Conservation (phyloP, 768 basidiomycete species). For the Daedalea quercina region DNA sequence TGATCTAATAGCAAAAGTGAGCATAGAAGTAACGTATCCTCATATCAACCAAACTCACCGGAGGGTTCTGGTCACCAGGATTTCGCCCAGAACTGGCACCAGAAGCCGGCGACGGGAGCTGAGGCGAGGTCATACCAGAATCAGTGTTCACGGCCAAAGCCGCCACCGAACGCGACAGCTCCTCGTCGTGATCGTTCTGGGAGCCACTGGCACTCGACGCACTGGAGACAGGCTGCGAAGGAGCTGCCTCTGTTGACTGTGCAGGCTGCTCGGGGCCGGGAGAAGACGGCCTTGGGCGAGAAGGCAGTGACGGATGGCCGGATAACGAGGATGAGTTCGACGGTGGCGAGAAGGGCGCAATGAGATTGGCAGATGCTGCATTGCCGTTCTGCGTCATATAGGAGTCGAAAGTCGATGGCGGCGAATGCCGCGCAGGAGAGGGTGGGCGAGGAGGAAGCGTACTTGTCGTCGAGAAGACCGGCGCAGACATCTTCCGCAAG, state of each 20-base stretch:
- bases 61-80: constrained; percentile 86
- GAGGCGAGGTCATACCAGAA: constrained; percentile 57
- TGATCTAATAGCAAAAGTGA: constrained; percentile 50
- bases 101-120: constrained; percentile 71
- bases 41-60: constrained; percentile 39
- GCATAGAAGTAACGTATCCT: not conserved
- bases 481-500: constrained; percentile 21
- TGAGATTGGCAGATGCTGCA: constrained; percentile 11
- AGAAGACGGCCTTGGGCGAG: constrained; percentile 23
- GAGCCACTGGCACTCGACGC: constrained; percentile 38
- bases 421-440: constrained; percentile 16
- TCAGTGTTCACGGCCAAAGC: constrained; percentile 49
- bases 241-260: constrained; percentile 2
- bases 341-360: constrained; percentile 24
- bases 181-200: constrained; percentile 27
- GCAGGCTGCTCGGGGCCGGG: constrained; percentile 15
- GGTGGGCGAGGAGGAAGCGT: constrained; percentile 18
- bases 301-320: constrained; percentile 20
- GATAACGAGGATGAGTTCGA: constrained; percentile 20
- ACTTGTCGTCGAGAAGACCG: constrained; percentile 11
- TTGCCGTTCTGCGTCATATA: constrained; percentile 10
- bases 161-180: constrained; percentile 25
- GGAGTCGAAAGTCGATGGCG: constrained; percentile 19
- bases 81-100: constrained; percentile 45
- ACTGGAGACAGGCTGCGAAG: constrained; percentile 31